Base-by-base conservation (phyloP, 441 rosid species). In the Pelargonium hybrid region DNA sequence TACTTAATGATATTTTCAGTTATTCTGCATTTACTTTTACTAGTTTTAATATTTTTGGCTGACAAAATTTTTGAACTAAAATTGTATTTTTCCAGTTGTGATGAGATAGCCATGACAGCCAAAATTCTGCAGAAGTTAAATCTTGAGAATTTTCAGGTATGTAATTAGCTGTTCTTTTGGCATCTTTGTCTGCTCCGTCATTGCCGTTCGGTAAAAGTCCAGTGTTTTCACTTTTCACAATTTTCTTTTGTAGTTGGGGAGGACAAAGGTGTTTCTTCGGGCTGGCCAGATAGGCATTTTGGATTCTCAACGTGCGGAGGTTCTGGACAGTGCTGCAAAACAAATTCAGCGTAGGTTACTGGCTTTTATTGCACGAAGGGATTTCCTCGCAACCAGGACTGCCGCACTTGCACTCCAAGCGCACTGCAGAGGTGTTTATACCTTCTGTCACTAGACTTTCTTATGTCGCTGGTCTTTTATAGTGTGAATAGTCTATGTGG, bases 281-380 rank as follows among this genome's bases (percentile, higher is more conserved):
- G 95, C 98, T 79, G 97, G 99, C 75, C 98, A 95, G 83, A 92
- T 95, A 81, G 99, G 97, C 43, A 75, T 85, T 74, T 87, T 95
- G 73, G 98, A 95, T 77, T 79, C 87, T 4, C 88, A 82, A 67
- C 85, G 99, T 68, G 88, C 96, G 63, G 96, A 88, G 88, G 93
- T 89, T 80, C 87, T 95, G 71, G 95, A 95, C 70, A 77, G 69
- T 79, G 87, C 99, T 81, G 93, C 96, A 70, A 88, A 85, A 82
- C 62, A 80, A 68, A 87, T 95, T 76, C 99, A 95, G 76, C 87
- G 76, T 71, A 83, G 73, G 45, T 78, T 87, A 74, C 86, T 78
- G 72, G 84, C 97, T 54, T 92, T 74, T 86, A 80, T 84, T 71
- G 83, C 87, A 5, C 88, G 67, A 50, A 86, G 79, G 72, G 76